Evolutionary conservation across 352 stramenopile genomes (phyloP).

Genomic region (Phytopythium mirpurense): DNA sequence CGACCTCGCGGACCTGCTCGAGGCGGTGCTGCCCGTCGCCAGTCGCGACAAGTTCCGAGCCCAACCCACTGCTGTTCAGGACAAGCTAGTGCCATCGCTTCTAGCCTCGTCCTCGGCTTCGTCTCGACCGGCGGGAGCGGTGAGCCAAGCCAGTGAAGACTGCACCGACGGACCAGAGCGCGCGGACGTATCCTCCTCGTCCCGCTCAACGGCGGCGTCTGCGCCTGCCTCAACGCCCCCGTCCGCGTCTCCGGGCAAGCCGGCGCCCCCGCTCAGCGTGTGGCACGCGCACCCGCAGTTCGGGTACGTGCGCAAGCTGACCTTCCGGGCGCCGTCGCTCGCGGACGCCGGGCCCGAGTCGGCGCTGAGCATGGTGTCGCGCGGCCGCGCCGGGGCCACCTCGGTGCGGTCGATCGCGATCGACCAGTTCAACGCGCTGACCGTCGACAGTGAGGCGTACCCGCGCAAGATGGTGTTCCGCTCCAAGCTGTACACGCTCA

Average conservation of each 20-base stretch:
- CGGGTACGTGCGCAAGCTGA: slow-evolving; percentile 45
- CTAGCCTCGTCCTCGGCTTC: background rate
- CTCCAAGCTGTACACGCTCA: slow-evolving; percentile 60
- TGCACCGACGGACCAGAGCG: background rate
- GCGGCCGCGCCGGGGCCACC: slow-evolving; percentile 2
- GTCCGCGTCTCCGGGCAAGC: background rate
- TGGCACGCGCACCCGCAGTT: slow-evolving; percentile 52
- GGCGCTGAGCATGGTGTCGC: background rate
- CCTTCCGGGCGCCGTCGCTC: slow-evolving; percentile 27
- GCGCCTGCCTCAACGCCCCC: background rate
- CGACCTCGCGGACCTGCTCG: slow-evolving; percentile 33
- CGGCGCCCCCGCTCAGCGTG: slow-evolving; percentile 18
- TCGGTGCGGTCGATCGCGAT: slow-evolving; percentile 38
- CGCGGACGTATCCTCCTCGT: background rate
- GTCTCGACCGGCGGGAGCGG: background rate
- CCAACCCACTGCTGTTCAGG: slow-evolving; percentile 2
- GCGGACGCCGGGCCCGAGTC: background rate
- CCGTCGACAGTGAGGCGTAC: slow-evolving; percentile 20
- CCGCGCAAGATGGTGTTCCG: slow-evolving; percentile 36
- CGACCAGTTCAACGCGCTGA: slow-evolving; percentile 54
- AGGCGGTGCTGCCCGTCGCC: slow-evolving; percentile 35
- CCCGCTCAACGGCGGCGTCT: background rate
- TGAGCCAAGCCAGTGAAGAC: background rate
- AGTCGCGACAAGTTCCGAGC: slow-evolving; percentile 19
- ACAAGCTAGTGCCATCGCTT: background rate